phyloP scores from a whole-genome alignment of 441 rosid species.

The Breynia disticha region DNA sequence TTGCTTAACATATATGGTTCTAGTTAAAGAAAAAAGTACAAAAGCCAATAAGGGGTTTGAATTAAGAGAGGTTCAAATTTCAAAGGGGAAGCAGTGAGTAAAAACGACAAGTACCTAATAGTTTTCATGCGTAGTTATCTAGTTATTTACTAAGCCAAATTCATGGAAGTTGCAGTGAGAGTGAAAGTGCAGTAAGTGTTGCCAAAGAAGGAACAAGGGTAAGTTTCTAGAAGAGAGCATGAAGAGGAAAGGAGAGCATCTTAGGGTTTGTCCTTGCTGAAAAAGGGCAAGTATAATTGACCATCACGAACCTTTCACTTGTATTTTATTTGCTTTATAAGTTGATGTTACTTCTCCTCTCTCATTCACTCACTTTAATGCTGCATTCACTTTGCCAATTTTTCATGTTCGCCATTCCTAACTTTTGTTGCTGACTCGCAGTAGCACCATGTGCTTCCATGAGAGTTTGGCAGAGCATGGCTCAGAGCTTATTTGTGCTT shows the following conservation, averaged over 20 bases:
- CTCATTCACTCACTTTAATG: conserved; percentile 10
- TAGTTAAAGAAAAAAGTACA: neutral
- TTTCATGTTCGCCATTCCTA: neutral
- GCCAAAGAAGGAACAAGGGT: conserved; percentile 32
- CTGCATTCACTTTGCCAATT: conserved; percentile 19
- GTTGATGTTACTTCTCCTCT: conserved; percentile 23
- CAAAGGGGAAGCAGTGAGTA: conserved; percentile 20
- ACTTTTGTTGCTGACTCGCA: conserved; percentile 6
- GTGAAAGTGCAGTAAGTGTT: conserved; percentile 49
- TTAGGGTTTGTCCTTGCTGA: conserved; percentile 49
- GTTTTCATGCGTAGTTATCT: conserved; percentile 81
- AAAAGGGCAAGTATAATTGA: conserved; percentile 34
- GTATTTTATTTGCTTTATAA: conserved; percentile 27
- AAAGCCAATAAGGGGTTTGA: conserved; percentile 9
- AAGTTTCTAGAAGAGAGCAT: conserved; percentile 52
- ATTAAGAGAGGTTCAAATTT: conserved; percentile 22
- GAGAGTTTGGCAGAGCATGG: conserved; percentile 3
- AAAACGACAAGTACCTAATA: conserved; percentile 36
- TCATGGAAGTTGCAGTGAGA: conserved; percentile 21
- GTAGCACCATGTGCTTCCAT: conserved; percentile 21
- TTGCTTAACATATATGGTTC: neutral
- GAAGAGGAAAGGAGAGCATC: conserved; percentile 67
- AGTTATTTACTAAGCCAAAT: conserved; percentile 30
- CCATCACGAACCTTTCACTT: conserved; percentile 12
- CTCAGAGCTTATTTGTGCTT: too few species aligned